Evolutionary conservation across 148 eudicot species (phyloP).

Genomic region (Amaranthus hypochondriacus): DNA sequence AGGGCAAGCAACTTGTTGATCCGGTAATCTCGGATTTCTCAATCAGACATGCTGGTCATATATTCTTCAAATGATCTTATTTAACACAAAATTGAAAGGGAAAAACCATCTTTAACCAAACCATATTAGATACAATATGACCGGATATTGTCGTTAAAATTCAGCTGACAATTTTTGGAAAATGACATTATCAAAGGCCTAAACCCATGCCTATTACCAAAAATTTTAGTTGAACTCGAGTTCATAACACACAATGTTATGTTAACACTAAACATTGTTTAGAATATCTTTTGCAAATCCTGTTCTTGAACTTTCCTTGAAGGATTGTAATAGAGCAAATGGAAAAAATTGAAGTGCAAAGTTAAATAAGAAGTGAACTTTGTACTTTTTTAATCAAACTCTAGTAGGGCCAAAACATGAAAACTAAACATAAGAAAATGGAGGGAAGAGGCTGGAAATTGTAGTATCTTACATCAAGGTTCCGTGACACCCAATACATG

Average conservation of each 20-base stretch:
- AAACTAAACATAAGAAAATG: neutral
- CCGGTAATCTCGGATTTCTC: neutral
- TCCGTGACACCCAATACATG: slow-evolving; percentile 52
- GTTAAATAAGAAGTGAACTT: neutral
- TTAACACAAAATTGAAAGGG: no score
- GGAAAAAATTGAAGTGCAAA: neutral
- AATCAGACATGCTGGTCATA: neutral
- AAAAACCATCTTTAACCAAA: neutral
- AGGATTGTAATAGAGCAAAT: neutral
- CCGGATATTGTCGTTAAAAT: neutral
- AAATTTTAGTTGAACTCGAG: neutral
- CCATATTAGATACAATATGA: neutral
- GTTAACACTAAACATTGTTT: neutral
- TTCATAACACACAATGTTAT: neutral
- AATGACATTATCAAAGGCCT: neutral
- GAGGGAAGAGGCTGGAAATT: neutral
- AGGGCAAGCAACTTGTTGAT: neutral
- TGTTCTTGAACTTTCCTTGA: neutral
- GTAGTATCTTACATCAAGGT: neutral
- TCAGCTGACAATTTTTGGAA: neutral
- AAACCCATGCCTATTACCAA: neutral
- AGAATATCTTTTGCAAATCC: neutral
- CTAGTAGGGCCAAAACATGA: neutral
- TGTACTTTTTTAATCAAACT: neutral
- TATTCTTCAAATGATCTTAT: neutral